A percentile compares a stretch with the other conserved stretches of the same genome.
These are phyloP conservation scores for Alloteropsis angusta DNA, from an alignment of 202 grass and related monocot genomes.

Conservation along the genomic window DNA sequence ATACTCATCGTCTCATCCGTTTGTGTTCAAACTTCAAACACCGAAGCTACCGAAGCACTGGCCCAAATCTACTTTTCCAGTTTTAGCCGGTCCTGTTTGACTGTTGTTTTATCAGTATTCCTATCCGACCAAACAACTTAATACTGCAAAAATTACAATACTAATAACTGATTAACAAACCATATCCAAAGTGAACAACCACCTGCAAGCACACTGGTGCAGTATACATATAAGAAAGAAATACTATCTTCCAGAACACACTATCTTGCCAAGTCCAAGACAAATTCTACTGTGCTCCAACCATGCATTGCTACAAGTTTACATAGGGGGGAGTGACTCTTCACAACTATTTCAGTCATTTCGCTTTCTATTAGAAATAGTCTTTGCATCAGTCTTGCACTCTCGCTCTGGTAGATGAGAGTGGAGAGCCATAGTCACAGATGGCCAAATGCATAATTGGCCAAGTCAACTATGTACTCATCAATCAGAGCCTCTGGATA, in stretches of 20 bases:
- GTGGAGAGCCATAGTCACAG: not conserved
- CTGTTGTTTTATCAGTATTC: no score
- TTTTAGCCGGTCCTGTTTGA: no score
- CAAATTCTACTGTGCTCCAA: not conserved
- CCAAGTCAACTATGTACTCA: conserved; percentile 5
- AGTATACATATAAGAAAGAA: not conserved
- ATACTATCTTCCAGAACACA: not conserved
- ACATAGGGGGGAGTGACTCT: not conserved
- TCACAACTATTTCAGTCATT: no score
- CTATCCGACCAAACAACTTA: no score
- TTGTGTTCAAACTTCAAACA: not conserved
- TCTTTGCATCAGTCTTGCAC: not conserved
- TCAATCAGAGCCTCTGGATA: not conserved
- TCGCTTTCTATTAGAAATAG: not conserved
- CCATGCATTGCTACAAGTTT: not conserved
- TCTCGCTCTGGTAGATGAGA: not conserved
- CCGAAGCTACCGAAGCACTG: not conserved
- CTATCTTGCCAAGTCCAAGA: not conserved
- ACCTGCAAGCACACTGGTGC: not conserved
- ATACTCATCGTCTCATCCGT: not conserved
- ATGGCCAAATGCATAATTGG: not conserved
- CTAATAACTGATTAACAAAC: not conserved
- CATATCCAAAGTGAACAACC: not conserved
- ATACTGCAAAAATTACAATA: not conserved
- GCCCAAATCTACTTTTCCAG: not conserved